Evolutionary conservation across 2,329 filamentous ascomycete genomes (phyloP).

Genomic region (Calonectria crousiana): DNA sequence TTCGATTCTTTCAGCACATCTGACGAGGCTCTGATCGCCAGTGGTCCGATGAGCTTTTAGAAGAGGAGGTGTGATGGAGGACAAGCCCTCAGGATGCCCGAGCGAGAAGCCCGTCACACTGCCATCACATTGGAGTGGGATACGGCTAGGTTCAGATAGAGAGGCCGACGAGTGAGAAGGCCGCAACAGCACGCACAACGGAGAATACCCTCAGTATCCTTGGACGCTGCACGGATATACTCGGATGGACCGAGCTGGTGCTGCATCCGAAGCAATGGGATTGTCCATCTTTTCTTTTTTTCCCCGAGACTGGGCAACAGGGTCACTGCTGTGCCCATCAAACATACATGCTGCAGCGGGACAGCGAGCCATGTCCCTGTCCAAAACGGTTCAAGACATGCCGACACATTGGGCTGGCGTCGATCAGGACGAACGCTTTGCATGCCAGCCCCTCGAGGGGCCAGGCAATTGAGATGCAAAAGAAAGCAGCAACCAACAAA

Average conservation of each 20-base stretch:
- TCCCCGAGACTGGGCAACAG: neutral
- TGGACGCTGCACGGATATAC: neutral
- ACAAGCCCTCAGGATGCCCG: conserved; percentile 15
- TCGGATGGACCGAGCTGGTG: neutral
- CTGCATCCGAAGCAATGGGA: neutral
- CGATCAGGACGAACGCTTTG: conserved; percentile 26
- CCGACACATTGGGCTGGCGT: conserved; percentile 23
- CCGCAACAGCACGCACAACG: neutral
- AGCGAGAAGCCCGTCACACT: conserved; percentile 32
- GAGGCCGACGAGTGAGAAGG: conserved; percentile 1
- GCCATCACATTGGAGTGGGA: conserved; percentile 36
- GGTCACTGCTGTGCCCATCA: conserved; percentile 11
- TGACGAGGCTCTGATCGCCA: conserved; percentile 39
- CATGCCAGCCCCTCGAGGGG: conserved; percentile 19
- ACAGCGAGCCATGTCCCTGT: conserved; percentile 21
- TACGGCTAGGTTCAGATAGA: conserved; percentile 20
- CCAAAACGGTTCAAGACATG: conserved; percentile 24
- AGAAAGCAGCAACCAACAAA: conserved; percentile 17
- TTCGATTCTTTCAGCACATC: conserved; percentile 43
- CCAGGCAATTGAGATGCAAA: neutral
- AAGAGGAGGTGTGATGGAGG: conserved; percentile 21
- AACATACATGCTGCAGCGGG: conserved; percentile 21
- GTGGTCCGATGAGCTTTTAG: conserved; percentile 37
- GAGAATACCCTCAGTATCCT: neutral
- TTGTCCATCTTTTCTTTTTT: conserved; percentile 18